Conservation (phyloP, 1,284 basidiomycete genomes). For the Leccinum insolens region DNA sequence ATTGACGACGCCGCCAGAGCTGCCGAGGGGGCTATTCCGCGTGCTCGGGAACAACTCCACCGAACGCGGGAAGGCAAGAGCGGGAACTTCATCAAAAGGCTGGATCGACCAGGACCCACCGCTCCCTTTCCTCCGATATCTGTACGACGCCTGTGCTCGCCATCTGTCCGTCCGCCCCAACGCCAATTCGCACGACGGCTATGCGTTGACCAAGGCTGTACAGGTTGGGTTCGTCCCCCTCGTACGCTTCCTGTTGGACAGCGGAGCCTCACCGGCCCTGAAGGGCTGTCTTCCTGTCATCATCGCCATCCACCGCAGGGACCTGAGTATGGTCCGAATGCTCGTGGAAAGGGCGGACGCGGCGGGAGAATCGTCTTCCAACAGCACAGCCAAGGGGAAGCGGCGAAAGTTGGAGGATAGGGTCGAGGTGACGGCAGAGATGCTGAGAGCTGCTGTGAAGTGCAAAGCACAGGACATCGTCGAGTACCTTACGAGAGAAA, state of each 20-base stretch:
- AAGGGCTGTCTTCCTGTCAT: constrained; percentile 67
- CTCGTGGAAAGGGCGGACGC: constrained; percentile 64
- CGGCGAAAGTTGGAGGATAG: constrained; percentile 62
- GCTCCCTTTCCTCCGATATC: constrained; percentile 56
- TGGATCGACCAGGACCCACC: constrained; percentile 38
- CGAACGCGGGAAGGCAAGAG: not conserved
- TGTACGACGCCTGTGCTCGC: constrained; percentile 44
- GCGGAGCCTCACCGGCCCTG: constrained; percentile 69
- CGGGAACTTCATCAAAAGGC: not conserved
- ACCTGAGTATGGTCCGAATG: constrained; percentile 69
- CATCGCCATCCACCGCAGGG: constrained; percentile 73
- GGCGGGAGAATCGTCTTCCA: constrained; percentile 8
- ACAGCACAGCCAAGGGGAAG: constrained; percentile 40
- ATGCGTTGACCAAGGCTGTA: constrained; percentile 78
- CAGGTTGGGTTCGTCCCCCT: constrained; percentile 64
- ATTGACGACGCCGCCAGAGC: constrained; percentile 36
- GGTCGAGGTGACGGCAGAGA: constrained; percentile 51
- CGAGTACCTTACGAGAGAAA: constrained; percentile 75
- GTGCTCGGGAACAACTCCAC: constrained; percentile 32
- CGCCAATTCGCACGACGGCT: constrained; percentile 70
- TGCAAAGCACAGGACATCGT: constrained; percentile 68
- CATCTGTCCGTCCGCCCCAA: constrained; percentile 42
- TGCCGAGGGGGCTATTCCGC: constrained; percentile 68
- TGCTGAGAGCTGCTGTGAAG: constrained; percentile 68
- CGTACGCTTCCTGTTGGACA: constrained; percentile 65